A percentile compares a stretch with the other conserved stretches of the same genome.
These are phyloP conservation scores for Apiospora marii DNA, from an alignment of 2,329 filamentous ascomycete species.

Conservation along the genomic window DNA sequence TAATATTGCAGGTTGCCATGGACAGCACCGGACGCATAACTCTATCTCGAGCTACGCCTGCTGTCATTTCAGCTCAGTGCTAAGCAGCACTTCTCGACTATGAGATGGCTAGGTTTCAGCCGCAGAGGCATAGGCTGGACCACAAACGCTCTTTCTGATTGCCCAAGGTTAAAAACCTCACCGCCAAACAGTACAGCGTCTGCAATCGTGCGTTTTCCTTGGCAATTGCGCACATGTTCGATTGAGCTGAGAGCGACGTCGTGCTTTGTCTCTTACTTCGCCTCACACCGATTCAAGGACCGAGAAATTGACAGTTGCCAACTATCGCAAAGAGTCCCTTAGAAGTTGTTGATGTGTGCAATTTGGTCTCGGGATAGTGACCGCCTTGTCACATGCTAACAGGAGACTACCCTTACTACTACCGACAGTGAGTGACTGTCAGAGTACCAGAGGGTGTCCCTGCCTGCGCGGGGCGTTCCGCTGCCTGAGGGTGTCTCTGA, in stretches of 20 bases:
- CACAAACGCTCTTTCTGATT: neutral
- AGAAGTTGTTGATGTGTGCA: neutral
- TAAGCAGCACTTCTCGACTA: neutral
- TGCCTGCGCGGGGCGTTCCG: slow-evolving; percentile 3
- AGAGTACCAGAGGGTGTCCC: neutral
- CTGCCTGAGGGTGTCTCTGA: neutral
- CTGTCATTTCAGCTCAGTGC: neutral
- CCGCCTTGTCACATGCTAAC: neutral
- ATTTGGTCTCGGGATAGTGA: neutral
- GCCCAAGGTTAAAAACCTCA: neutral
- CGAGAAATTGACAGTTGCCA: neutral
- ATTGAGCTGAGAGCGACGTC: neutral
- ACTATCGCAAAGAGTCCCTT: neutral
- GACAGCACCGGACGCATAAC: neutral
- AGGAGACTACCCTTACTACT: neutral
- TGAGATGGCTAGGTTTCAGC: neutral
- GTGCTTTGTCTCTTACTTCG: neutral
- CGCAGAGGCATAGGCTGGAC: neutral
- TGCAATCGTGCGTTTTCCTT: neutral
- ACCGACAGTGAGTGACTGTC: neutral
- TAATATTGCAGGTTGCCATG: neutral
- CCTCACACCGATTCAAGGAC: neutral
- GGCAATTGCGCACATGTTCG: neutral
- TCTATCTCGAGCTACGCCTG: neutral
- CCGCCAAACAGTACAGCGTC: neutral